Conservation (phyloP, 2,329 filamentous ascomycete genomes). For the Talaromyces funiculosus region DNA sequence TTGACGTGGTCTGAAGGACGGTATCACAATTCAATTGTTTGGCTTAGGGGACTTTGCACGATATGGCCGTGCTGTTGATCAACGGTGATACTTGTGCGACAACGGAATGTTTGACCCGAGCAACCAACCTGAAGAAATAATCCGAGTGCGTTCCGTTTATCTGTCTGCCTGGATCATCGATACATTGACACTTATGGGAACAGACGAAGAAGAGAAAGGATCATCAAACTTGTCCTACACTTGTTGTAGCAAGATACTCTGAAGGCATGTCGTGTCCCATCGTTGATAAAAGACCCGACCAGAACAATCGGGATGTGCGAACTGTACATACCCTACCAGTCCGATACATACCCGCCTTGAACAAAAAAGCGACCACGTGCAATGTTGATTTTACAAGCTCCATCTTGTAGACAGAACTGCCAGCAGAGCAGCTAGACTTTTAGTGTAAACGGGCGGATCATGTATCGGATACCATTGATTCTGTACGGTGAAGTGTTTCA, state of each 20-base stretch:
- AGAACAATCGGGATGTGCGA: background rate
- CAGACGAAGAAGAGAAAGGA: background rate
- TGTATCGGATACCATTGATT: background rate
- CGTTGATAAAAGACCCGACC: background rate
- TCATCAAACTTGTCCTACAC: background rate
- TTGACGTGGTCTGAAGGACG: background rate
- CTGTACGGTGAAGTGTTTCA: background rate
- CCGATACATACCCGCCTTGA: background rate
- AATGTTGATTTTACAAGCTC: background rate
- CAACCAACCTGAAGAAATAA: conserved; percentile 12
- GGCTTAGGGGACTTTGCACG: background rate
- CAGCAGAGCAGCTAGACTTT: background rate
- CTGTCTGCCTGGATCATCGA: background rate
- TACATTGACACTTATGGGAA: background rate
- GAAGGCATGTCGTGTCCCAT: background rate
- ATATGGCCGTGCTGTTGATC: background rate
- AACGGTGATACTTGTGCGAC: background rate
- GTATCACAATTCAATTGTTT: background rate
- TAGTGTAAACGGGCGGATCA: background rate
- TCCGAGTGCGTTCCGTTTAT: background rate
- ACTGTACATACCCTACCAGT: background rate
- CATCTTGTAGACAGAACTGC: background rate
- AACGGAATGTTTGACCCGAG: background rate
- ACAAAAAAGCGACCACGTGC: background rate
- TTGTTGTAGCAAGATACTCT: background rate